Base-by-base conservation (phyloP, 192 early-diverging fungal genomes). In the Gamsiella multidivaricata region DNA sequence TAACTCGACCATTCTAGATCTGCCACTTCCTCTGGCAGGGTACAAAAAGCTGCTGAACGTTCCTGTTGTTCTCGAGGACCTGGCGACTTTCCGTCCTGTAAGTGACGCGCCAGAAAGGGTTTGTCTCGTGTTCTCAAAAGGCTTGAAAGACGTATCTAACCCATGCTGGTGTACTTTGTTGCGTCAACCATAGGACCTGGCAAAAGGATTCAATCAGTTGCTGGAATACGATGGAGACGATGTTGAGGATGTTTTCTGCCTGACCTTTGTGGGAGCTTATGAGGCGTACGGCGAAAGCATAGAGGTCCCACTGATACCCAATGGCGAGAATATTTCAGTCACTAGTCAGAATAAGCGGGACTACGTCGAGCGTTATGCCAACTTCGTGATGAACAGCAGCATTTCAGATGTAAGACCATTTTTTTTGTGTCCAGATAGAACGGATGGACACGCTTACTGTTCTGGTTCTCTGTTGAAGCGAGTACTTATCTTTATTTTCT, bases 1-100 rank as follows among this genome's bases (percentile, higher is more conserved):
- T 72, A 96, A 98, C 78, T 93, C 92, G 20, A 96, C 91, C 25
- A 96, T 98, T 68, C 81, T 98, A 20, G 95, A 97, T 70, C 83
- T 97, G 18, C 93, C 92, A 22, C 74, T 94, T 36, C 91, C 93
- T 10, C 75, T 90, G 49, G 90, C 91, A 9, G 89, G 88, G 47
- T 98, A 95, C 68, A 98, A 98, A 79, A 97, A 97, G 70, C 82
- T 98, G 14, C 83, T 98, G 54, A 88, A 91, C 41, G 72, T 85
- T 42, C 86, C 88, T 34, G 89, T 92, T 54, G 88, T 82, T 58
- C 76, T 97, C 17, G 85, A 91, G 7, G 97, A 98, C 80, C 82
- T 98, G 23, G 83, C 83, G 14, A 81, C 86, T 25, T 90, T 98
- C 61, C 82, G 89, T 36, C 92, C 92, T 1, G 81, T 82, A 59